Evolutionary conservation across 1,284 basidiomycete species (phyloP).

Genomic region (Cryptococcus hybrid): DNA sequence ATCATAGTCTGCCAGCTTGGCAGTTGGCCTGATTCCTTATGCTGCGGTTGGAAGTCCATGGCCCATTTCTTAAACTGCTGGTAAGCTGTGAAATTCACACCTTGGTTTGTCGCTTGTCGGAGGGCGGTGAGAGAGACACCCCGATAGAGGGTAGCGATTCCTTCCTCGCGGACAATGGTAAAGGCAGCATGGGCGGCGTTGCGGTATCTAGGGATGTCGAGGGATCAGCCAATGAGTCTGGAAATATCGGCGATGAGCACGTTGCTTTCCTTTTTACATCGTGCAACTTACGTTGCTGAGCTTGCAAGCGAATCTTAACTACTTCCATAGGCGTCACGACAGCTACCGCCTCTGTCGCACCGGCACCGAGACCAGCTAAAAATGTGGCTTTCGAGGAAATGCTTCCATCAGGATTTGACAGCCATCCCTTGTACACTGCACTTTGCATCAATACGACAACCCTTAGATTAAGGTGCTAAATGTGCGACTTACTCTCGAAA

Average conservation of each 20-base stretch:
- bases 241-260: no score
- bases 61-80: constrained; percentile 91
- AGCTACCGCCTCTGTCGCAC: constrained; percentile 87
- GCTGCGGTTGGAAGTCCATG: constrained; percentile 71
- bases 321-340: constrained; percentile 99
- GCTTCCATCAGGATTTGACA: constrained; percentile 55
- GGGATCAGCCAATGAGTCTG: constrained; percentile 9
- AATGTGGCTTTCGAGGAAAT: constrained; percentile 37
- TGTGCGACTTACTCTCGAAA: constrained; percentile 65
- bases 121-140: constrained; percentile 92
- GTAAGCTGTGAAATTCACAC: constrained; percentile 98
- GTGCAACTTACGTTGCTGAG: constrained; percentile 72
- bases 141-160: constrained; percentile 79
- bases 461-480: neutral
- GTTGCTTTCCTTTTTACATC: constrained; percentile 6
- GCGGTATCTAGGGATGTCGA: constrained; percentile 86
- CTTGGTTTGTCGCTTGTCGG: constrained; percentile 97
- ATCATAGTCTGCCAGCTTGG: constrained; percentile 94
- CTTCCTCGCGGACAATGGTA: constrained; percentile 93
- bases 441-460: neutral
- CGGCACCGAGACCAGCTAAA: constrained; percentile 87
- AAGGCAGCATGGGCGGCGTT: constrained; percentile 97
- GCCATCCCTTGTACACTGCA: constrained; percentile 72
- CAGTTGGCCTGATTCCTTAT: constrained; percentile 56
- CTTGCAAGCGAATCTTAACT: constrained; percentile 97